phyloP scores from a whole-genome alignment of 805 yeast genomes.

The Metschnikowia santaceciliae region DNA sequence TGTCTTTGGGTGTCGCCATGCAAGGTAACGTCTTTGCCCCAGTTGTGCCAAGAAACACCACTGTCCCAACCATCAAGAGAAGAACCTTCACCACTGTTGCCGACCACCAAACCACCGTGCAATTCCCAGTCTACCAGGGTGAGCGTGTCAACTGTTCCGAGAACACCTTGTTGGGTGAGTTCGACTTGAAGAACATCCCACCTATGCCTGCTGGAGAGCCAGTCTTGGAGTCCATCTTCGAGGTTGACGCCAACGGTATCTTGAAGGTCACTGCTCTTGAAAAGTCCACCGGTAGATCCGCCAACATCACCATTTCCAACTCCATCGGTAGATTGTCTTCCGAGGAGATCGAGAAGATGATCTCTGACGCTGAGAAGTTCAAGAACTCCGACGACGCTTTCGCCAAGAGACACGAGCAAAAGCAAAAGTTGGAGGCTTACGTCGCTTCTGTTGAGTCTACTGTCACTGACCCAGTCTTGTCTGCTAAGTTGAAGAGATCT shows the following conservation, averaged over 20 bases:
- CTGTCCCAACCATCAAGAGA: constrained; percentile 49
- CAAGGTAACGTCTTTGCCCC: constrained; percentile 50
- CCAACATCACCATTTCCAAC: constrained; percentile 48
- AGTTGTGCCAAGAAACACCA: constrained; percentile 50
- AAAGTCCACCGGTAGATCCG: constrained; percentile 48
- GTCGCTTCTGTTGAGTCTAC: constrained; percentile 82
- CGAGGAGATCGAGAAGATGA: constrained; percentile 48
- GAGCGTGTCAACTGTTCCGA: constrained; percentile 50
- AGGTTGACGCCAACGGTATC: constrained; percentile 50
- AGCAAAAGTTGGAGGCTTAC: constrained; percentile 98
- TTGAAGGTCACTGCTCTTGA: constrained; percentile 48
- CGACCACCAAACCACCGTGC: constrained; percentile 49
- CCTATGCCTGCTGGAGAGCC: constrained; percentile 51
- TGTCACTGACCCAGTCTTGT: constrained; percentile 94
- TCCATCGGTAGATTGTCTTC: constrained; percentile 48
- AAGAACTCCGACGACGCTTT: constrained; percentile 98
- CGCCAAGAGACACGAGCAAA: constrained; percentile 99
- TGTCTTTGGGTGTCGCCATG: constrained; percentile 49
- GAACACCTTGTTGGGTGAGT: constrained; percentile 49
- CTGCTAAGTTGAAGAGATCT: constrained; percentile 96
- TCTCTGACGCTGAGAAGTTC: constrained; percentile 54
- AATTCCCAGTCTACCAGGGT: constrained; percentile 51
- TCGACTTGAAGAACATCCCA: constrained; percentile 49
- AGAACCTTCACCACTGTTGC: constrained; percentile 51
- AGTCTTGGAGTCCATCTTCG: constrained; percentile 47